A percentile compares a stretch with the other conserved stretches of the same genome.
phyloP scores from a whole-genome alignment of 192 early-diverging fungal genomes.

The Backusella sp. region DNA sequence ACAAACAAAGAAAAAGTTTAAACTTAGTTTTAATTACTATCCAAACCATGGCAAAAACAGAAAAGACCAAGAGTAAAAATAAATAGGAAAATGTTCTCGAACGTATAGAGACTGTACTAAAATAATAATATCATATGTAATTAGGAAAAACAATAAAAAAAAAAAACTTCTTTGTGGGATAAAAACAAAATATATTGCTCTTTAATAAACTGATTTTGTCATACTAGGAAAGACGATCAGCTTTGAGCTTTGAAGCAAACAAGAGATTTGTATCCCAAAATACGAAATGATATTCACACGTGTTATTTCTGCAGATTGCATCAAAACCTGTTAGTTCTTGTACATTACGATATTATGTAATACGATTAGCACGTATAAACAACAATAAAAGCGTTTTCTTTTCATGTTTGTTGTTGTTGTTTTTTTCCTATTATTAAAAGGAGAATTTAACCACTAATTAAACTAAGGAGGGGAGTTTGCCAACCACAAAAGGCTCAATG shows the following conservation, averaged over 20 bases:
- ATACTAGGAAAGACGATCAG: neutral
- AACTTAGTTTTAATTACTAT: neutral
- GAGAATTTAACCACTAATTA: neutral
- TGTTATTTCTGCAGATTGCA: neutral
- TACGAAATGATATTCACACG: neutral
- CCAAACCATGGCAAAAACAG: neutral
- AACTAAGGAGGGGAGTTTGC: neutral
- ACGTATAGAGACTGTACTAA: neutral
- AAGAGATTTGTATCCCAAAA: neutral
- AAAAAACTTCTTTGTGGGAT: neutral
- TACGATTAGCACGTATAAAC: neutral
- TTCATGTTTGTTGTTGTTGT: neutral
- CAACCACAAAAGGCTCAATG: slow-evolving; percentile 1
- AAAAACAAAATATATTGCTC: neutral
- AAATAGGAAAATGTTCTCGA: neutral
- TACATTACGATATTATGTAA: neutral
- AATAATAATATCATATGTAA: neutral
- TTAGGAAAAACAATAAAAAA: neutral
- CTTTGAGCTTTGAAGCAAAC: neutral
- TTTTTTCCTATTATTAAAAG: neutral
- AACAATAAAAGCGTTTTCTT: neutral
- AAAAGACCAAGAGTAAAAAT: slow-evolving; percentile 3
- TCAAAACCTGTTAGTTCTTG: neutral
- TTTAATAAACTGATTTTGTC: neutral
- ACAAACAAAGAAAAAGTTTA: slow-evolving; percentile 3